Base-by-base conservation (phyloP, 257 asterid species). In the Coffea eugenioides region DNA sequence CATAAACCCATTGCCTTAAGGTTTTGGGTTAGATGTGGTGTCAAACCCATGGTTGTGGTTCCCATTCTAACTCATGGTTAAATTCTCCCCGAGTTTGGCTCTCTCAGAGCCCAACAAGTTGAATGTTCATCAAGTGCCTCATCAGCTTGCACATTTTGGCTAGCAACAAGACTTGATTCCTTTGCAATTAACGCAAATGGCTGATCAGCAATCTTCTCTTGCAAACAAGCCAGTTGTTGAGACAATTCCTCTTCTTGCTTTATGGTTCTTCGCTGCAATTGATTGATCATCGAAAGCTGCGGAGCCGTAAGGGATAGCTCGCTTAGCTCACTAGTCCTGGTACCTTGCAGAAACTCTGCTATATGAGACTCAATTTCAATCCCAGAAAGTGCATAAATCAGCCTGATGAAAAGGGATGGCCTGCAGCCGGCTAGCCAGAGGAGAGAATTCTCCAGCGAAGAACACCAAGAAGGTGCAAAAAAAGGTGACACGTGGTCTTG, bases 361-460 rank as follows among this genome's bases (percentile, higher is more conserved):
- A 88, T 75, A 3, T 65, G 76, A 5, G 61, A 71, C 6, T 83
- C 80, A 11, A 83, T 31, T 20, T 84, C 78, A 8, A 64, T 10
- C 11, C 92, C 88, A n/a, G 84, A 75, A 36, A 87, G 83, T 0
- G 81, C 77, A 78, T 85, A 83, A 0, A 90, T 54, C 2, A 88
- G 90, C 8, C 89, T 81, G n/a, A 87, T 57, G 77, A 39, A 82
- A 16, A 82, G 61, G n/a, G 88, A 81, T 2, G 92, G 89, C 64
- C 86, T 54, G 77, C 90, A 87, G 0, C 88, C 88, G 12, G 81
- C 87, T 21, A 85, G 52, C 88, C 90, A 87, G 61, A 87, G 39
- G 69, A 71, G 69, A 25, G 89, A 84, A 59, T 75, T 64, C 71
- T 89, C 91, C 0, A 86, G 69, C 2, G 84, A 39, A 12, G 86